A percentile compares a stretch with the other conserved stretches of the same genome.
These are phyloP conservation scores for Chlorencoelia australis DNA, from an alignment of 2,329 filamentous ascomycete genomes.

Conservation along the genomic window DNA sequence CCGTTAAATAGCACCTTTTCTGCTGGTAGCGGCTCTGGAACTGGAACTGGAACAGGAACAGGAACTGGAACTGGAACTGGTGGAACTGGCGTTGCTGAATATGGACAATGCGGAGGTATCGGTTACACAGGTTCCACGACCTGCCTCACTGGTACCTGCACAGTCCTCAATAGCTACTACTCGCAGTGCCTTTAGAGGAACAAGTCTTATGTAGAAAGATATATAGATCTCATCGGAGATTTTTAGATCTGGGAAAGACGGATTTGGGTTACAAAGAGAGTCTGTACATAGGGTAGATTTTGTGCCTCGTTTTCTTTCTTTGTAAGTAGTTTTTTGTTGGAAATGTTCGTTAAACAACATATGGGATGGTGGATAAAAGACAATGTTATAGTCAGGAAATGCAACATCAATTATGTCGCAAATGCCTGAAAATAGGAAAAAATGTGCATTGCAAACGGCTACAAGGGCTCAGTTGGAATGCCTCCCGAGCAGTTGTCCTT, in stretches of 20 bases:
- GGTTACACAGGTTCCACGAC: constrained; percentile 12
- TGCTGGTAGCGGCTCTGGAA: constrained; percentile 1
- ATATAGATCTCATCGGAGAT: background rate
- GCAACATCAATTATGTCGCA: too few relatives aligned
- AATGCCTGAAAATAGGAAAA: too few relatives aligned
- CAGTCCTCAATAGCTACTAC: constrained; percentile 14
- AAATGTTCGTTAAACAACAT: too few relatives aligned
- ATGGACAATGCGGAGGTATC: constrained; percentile 17
- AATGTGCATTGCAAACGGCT: too few relatives aligned
- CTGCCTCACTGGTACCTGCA: constrained; percentile 13
- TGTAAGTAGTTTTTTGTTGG: constrained; percentile 5
- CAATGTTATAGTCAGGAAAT: too few relatives aligned
- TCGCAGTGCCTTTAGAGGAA: constrained; percentile 11
- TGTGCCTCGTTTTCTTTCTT: constrained; percentile 3
- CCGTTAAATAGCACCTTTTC: constrained; percentile 25
- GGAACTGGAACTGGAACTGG: background rate
- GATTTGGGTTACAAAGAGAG: background rate
- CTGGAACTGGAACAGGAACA: background rate
- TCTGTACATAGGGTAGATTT: constrained; percentile 6
- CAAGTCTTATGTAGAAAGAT: background rate
- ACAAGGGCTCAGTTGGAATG: too few relatives aligned
- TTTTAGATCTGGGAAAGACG: background rate
- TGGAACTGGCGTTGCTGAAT: constrained; percentile 7
- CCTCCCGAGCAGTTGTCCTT: too few relatives aligned
- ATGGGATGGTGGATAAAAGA: too few relatives aligned